Evolutionary conservation across 1,284 basidiomycete species (phyloP).

Genomic region (Ceratobasidium sp.): DNA sequence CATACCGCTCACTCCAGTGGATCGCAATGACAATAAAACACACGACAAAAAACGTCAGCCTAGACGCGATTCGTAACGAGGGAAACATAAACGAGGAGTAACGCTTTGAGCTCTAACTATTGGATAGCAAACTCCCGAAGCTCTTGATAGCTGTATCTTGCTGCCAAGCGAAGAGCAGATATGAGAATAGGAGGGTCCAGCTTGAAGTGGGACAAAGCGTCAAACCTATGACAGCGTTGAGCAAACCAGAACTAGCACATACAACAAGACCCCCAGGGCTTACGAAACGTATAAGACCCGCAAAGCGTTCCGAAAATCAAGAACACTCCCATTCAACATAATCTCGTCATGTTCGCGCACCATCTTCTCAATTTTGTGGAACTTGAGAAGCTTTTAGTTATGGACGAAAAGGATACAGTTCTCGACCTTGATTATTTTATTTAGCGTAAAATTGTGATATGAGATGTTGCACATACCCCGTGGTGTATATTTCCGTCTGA

Average conservation of each 20-base stretch:
- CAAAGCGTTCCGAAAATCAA: conserved; percentile 2
- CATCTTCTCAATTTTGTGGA: not conserved
- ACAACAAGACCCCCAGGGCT: not conserved
- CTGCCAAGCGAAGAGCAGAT: conserved; percentile 45
- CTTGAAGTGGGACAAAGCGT: conserved; percentile 2
- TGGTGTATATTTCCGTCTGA: not conserved
- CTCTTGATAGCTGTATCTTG: conserved; percentile 59
- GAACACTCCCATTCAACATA: not conserved
- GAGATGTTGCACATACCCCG: not conserved
- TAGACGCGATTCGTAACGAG: conserved; percentile 60
- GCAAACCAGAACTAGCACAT: conserved; percentile 1
- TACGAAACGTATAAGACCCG: not conserved
- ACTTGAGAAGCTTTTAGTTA: not conserved
- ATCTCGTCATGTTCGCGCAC: not conserved
- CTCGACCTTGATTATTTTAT: not conserved
- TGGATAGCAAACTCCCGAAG: conserved; percentile 63
- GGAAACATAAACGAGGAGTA: conserved; percentile 30
- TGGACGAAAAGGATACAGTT: not conserved
- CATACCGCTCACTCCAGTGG: conserved; percentile 72
- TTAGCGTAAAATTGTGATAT: not conserved
- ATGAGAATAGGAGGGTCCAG: conserved; percentile 53
- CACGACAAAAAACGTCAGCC: conserved; percentile 63
- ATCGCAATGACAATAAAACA: conserved; percentile 63
- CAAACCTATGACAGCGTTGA: not conserved
- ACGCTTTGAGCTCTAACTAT: conserved; percentile 56